Evolutionary conservation across 2,329 filamentous ascomycete species (phyloP), one percentile per base, ranked within the genome.

Genomic region (Aspergillus pseudoviridinutans): DNA sequence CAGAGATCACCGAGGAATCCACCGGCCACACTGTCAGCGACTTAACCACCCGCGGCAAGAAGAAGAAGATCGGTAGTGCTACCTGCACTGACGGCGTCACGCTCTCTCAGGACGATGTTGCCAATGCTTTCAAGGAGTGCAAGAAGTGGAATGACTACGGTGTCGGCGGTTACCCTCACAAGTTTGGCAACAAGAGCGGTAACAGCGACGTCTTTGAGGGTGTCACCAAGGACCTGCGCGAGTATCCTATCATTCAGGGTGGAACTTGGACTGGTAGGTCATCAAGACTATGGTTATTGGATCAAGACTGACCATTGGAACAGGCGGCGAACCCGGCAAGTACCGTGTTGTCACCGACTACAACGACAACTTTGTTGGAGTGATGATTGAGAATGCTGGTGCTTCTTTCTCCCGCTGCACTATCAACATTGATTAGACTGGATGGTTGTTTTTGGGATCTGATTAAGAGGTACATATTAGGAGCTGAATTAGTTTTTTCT

Each of bases 301-400:
- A 49, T 35, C 9, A 12, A 49, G 47, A 52, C 52, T 55, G 47
- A 58, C 49, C 2, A 38, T 38, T 59, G 32, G 32, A 59, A 57
- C n/a, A 59, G 57, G 54, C 47, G 51, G 51, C 53, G 32, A 14
- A 55, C 57, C 57, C 41, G 57, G 57, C 32, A 32, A 51, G 32
- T 59, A 57, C 54, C 57, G 57, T 35, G 50, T 57, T 49, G 57
- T 59, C 35, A 49, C 55, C 29, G 57, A 59, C 55, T 59, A 59
- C 47, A 59, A 24, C 14, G 49, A 59, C 44, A 57, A 54, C 29
- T 59, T 59, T 57, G 54, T 49, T 54, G 57, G 57, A 32, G 57
- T 59, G 9, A 59, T 59, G 57, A 51, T 57, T 51, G 57, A 59
- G 17, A 49, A 49, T 22, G 35, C 57, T 49, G 57, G 50, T 50